phyloP scores from a whole-genome alignment of 345 rosid genomes.

The Syzygium oleosum region DNA sequence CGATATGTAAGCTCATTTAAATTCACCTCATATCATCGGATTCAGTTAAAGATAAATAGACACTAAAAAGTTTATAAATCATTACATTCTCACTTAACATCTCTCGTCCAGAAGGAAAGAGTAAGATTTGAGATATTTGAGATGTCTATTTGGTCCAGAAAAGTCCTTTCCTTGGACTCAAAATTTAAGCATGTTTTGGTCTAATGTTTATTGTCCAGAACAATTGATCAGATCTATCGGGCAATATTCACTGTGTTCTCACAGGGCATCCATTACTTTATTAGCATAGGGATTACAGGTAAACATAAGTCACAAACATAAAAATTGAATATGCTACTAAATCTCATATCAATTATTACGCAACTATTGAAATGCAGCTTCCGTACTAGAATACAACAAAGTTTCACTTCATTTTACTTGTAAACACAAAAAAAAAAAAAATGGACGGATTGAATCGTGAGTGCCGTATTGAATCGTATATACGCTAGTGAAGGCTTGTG shows the following conservation, averaged over 20 bases:
- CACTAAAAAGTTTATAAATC: no score
- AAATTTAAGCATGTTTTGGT: neutral
- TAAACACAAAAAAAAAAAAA: no score
- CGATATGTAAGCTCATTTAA: no score
- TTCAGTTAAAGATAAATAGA: no score
- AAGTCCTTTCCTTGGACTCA: no score
- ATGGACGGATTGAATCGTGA: no score
- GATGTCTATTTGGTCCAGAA: neutral
- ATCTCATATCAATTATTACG: neutral
- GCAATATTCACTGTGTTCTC: neutral
- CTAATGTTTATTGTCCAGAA: neutral
- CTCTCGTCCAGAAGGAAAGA: neutral
- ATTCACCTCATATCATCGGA: no score
- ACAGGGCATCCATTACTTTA: neutral
- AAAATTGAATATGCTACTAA: neutral
- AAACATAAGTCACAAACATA: neutral
- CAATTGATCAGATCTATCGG: neutral
- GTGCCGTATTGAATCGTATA: neutral
- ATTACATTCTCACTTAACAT: rapidly evolving
- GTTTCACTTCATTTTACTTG: neutral
- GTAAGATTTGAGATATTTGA: neutral
- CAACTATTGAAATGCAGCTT: neutral
- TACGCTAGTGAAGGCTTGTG: neutral
- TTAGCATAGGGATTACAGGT: neutral
- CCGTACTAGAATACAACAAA: neutral